These are phyloP conservation scores for Boeremia lycopersici DNA, from an alignment of 2,329 filamentous ascomycete species.

Conservation along the genomic window DNA sequence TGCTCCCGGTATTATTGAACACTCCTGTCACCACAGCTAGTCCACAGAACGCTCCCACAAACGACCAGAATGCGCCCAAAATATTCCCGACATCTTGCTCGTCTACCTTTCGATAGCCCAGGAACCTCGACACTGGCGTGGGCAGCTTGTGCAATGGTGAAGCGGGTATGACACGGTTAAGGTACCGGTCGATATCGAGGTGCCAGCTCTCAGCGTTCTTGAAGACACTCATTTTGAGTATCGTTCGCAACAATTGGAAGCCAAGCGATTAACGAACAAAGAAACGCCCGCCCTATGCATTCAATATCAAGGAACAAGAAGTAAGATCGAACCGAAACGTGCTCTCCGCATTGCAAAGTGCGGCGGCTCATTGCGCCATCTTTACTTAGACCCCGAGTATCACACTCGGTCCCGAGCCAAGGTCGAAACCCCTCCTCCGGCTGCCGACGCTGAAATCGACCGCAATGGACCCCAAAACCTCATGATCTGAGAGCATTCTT, in stretches of 20 bases:
- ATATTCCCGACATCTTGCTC: conserved; percentile 50
- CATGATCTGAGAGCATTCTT: neutral
- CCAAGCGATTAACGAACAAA: neutral
- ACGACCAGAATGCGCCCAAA: conserved; percentile 51
- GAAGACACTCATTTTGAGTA: conserved; percentile 18
- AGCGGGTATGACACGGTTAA: conserved; percentile 73
- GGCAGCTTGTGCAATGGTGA: conserved; percentile 71
- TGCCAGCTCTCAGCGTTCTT: conserved; percentile 45
- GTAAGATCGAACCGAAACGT: neutral
- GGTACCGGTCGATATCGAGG: conserved; percentile 77
- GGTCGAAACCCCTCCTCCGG: neutral
- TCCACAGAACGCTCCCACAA: conserved; percentile 52
- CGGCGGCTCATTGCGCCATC: conserved; percentile 13
- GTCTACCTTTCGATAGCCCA: conserved; percentile 55
- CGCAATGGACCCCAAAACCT: conserved; percentile 1
- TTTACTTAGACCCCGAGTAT: conserved; percentile 5
- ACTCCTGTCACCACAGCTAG: conserved; percentile 51
- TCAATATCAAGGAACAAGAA: neutral
- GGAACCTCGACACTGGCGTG: conserved; percentile 67
- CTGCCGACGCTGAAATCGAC: neutral
- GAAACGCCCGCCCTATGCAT: neutral
- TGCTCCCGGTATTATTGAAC: conserved; percentile 48
- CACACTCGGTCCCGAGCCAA: conserved; percentile 13
- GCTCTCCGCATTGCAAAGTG: neutral
- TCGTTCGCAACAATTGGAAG: neutral